Evolutionary conservation across 1,139 yeast species (phyloP), one percentile per base, ranked within the genome.

Genomic region (Debaryomycetaceae sp.): DNA sequence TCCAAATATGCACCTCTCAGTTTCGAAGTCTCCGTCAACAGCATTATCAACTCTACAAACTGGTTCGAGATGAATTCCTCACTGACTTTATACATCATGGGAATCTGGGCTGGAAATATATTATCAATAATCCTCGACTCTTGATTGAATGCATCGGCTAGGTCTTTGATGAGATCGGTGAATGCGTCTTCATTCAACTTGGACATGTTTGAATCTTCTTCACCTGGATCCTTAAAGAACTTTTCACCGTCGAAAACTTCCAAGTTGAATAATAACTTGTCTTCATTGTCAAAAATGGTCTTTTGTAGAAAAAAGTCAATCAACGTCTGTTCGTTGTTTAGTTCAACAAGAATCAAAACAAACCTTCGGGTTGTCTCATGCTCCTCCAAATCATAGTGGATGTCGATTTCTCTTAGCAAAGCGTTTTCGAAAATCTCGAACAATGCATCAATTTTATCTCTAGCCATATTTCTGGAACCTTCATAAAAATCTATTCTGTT

Each of bases 381-480:
- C 43, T 86, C 83, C 43, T 75, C 69, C 3, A 72, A 62, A 42
- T 78, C 83, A 52, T 79, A 78, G 52, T 76, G 80, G 35, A 74
- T 66, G 45, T 86, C 95, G 52, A 90, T 73, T 53, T 89, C 96
- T 40, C 82, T 67, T 33, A 87, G 60, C 6, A 87, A 75, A 0
- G 95, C 89, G 57, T 78, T 85, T 43, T 86, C 86, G 58, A 88
- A 87, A 35, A 87, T 71, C 56, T 86, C 95, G 40, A 82, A 65
- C n/a, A 84, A 70, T 1, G 85, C 72, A 35, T 72, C 73, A 42
- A 84, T 64, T 51, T 80, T 76, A 42, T 75, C 80, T 33, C 71
- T 57, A 23, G 72, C 72, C 6, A 64, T 58, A 23, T 61, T 57
- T 42, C 70, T 59, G 3, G 71, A 52, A 46, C 66, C 63, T 42